Base-by-base conservation (phyloP, 495 filamentous ascomycete genomes). In the Tuber brumale region DNA sequence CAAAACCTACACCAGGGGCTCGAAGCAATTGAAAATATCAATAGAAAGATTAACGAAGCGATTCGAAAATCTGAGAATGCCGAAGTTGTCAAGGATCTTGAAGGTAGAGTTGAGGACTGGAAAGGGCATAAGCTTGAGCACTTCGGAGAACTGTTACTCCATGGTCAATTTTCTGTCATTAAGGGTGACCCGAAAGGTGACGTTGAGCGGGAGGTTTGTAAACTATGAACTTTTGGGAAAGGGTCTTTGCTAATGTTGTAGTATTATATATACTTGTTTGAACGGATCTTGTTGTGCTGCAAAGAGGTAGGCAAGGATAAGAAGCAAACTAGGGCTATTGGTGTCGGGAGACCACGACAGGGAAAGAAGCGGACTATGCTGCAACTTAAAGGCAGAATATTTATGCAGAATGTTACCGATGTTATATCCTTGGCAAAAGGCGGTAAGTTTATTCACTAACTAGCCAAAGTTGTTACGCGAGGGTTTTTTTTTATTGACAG, bases 381-480 rank as follows among this genome's bases (percentile, higher is more conserved):
- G 71, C 94, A 97, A 83, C 88, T 99, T 45, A 99, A 98, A 85
- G 95, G 95, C 39, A 90, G 95, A 35, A 99, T 99, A 81, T 98
- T 98, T 85, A 97, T 99, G 95, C 94, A 95, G 74, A 99, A 99
- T 82, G 95, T 99, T 69, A 99, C 95, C 10, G 94, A 98, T 81
- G 92, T 97, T 39, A 86, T 97, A 7, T 93, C 92, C 27, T 85
- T 94, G 45, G 88, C 89, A 73, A 97, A 93, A 83, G 91, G 92
- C 82, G 94, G 94, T 97, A 90, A 81, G 85, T 77, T 71, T 16
- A 3, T 72, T 70, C 21, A 21, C 39, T 16, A 51, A 66, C 57
- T n/a, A 74, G 3, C 31, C 37, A 27, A n/a, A 42, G 69, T 44
- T 12, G 69, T n/a, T 75, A 21, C 27, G 6, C 21, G 51, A 6